Evolutionary conservation across 495 filamentous ascomycete genomes (phyloP).

Genomic region (Penicillium desertorum): DNA sequence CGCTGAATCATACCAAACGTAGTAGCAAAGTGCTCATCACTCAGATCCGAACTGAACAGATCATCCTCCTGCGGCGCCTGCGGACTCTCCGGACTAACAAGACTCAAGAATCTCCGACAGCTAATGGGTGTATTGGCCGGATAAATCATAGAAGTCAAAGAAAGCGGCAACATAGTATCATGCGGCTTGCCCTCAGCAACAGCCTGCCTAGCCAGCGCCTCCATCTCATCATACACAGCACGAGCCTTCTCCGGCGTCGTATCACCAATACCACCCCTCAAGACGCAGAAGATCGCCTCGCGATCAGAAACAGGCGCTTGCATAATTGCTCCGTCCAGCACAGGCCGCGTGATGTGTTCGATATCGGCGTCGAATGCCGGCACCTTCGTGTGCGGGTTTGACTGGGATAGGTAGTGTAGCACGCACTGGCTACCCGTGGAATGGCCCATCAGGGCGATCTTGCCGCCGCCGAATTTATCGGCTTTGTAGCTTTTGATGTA

Average conservation of each 20-base stretch:
- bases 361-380: slow-evolving; percentile 35
- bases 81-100: slow-evolving; percentile 55
- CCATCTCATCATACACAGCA: slow-evolving; percentile 27
- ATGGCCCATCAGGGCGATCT: slow-evolving; percentile 80
- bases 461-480: slow-evolving; percentile 42
- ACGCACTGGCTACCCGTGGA: slow-evolving; percentile 83
- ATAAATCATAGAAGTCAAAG: slow-evolving; percentile 35
- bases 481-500: slow-evolving; percentile 59
- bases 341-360: slow-evolving; percentile 31
- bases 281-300: slow-evolving; percentile 53
- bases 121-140: slow-evolving; percentile 53
- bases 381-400: slow-evolving; percentile 32
- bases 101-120: slow-evolving; percentile 62
- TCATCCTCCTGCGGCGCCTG: slow-evolving; percentile 71
- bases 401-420: slow-evolving; percentile 62
- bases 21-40: slow-evolving; percentile 51
- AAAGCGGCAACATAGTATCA: slow-evolving; percentile 38
- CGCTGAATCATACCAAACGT: slow-evolving; percentile 64
- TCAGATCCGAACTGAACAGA: slow-evolving; percentile 79
- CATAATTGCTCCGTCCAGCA: slow-evolving; percentile 70
- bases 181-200: slow-evolving; percentile 16
- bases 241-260: slow-evolving; percentile 25
- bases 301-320: slow-evolving; percentile 76
- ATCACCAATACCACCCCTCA: slow-evolving; percentile 24
- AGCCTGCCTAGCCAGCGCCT: slow-evolving; percentile 30